Percentiles rank a stretch among this genome's conserved stretches.
phyloP scores from a whole-genome alignment of 2,329 filamentous ascomycete species.

The Venturia nashicola region DNA sequence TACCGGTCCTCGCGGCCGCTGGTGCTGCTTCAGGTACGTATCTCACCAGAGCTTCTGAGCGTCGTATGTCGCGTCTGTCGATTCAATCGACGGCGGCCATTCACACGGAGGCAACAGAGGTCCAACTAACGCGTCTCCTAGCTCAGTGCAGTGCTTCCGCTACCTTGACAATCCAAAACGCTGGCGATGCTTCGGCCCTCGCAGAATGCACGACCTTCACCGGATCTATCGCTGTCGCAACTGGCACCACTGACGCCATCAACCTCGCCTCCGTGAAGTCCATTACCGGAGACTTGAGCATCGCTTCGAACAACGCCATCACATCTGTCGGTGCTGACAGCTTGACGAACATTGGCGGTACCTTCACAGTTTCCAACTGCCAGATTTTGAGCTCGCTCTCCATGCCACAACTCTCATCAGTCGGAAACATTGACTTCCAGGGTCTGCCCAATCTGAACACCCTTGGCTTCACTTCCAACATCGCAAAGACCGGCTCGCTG shows the following conservation, averaged over 20 bases:
- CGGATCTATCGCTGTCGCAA: constrained; percentile 55
- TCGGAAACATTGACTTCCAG: constrained; percentile 57
- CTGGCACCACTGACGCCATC: constrained; percentile 44
- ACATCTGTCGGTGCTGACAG: constrained; percentile 48
- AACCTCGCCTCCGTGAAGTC: constrained; percentile 47
- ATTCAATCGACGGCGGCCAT: neutral
- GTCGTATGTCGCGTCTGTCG: constrained; percentile 25
- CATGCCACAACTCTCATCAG: constrained; percentile 51
- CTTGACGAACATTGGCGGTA: constrained; percentile 53
- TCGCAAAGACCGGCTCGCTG: constrained; percentile 57
- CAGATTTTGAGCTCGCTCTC: constrained; percentile 56
- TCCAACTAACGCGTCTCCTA: neutral
- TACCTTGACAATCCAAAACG: constrained; percentile 47
- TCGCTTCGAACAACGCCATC: constrained; percentile 45
- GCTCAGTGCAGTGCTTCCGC: constrained; percentile 27
- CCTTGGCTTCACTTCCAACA: constrained; percentile 48
- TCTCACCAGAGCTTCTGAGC: neutral
- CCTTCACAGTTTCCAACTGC: constrained; percentile 57
- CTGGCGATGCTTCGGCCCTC: constrained; percentile 47
- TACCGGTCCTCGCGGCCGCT: constrained; percentile 43
- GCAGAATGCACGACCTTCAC: constrained; percentile 54
- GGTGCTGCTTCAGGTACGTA: constrained; percentile 39
- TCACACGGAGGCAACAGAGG: neutral
- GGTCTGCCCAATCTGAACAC: constrained; percentile 54
- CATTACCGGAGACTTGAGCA: constrained; percentile 45